Percentiles rank a stretch among this genome's conserved stretches.
phyloP scores from a whole-genome alignment of 345 rosid genomes.

The Citrus glauca region DNA sequence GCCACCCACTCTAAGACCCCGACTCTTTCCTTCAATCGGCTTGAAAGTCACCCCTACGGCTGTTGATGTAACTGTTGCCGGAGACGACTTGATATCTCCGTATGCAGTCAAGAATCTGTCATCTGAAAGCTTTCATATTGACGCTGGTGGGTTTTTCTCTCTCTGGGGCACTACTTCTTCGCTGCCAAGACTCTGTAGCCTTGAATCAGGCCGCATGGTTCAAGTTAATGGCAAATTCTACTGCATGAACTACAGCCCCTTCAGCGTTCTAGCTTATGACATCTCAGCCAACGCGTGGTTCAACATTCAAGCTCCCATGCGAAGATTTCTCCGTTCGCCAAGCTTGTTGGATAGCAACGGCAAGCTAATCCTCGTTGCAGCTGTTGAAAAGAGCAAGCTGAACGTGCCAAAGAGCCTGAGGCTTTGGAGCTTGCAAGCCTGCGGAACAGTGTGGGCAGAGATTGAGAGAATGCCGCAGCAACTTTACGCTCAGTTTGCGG shows the following conservation, averaged over 20 bases:
- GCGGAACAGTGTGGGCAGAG: constrained; percentile 81
- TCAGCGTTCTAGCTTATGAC: constrained; percentile 69
- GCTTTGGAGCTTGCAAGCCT: constrained; percentile 72
- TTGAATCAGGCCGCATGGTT: constrained; percentile 82
- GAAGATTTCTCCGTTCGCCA: constrained; percentile 90
- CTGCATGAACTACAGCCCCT: constrained; percentile 90
- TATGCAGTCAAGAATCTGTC: constrained; percentile 86
- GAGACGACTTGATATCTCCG: constrained; percentile 91
- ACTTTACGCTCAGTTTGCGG: constrained; percentile 66
- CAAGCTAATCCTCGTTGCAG: constrained; percentile 70
- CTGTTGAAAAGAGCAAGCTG: constrained; percentile 92
- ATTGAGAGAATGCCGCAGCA: constrained; percentile 92
- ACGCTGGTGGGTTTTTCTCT: constrained; percentile 76
- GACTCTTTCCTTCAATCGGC: constrained; percentile 87
- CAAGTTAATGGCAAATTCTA: constrained; percentile 58
- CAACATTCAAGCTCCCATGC: constrained; percentile 93
- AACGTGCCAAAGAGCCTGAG: constrained; percentile 92
- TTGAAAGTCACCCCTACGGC: constrained; percentile 52
- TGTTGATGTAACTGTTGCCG: constrained; percentile 65
- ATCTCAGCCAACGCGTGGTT: constrained; percentile 56
- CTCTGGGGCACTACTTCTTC: constrained; percentile 76
- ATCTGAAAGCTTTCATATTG: constrained; percentile 80
- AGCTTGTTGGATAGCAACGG: constrained; percentile 71
- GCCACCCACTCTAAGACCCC: constrained; percentile 72
- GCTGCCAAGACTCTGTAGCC: constrained; percentile 80